Percentiles rank a stretch among this genome's conserved stretches.
phyloP scores from a whole-genome alignment of 2,329 filamentous ascomycete genomes.

The Coleophoma cylindrospora region DNA sequence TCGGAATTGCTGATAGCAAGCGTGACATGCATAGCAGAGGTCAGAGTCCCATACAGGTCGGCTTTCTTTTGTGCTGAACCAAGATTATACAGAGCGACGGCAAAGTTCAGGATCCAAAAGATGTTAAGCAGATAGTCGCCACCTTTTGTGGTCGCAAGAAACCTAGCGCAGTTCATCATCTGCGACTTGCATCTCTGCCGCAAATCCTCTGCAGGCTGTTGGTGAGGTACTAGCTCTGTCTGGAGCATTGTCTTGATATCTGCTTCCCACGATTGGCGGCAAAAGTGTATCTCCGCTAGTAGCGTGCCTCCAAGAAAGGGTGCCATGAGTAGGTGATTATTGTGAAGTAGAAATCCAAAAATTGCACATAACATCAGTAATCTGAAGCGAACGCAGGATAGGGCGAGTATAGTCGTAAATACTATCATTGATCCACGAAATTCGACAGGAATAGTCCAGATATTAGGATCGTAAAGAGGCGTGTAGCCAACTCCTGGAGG shows the following conservation, averaged over 20 bases:
- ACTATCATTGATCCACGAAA: constrained; percentile 3
- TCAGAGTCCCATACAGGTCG: not conserved
- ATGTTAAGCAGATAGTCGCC: not conserved
- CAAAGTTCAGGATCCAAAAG: not conserved
- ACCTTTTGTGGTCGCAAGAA: not conserved
- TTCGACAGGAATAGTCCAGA: constrained; percentile 4
- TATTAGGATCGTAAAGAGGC: not conserved
- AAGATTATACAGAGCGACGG: not conserved
- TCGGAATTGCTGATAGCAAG: constrained; percentile 15
- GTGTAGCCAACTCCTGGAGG: not conserved
- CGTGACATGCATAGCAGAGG: constrained; percentile 6
- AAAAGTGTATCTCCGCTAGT: not conserved
- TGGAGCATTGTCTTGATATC: not conserved
- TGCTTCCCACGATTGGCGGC: not conserved
- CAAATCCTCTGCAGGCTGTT: not conserved
- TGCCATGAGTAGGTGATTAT: not conserved
- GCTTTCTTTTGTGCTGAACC: not conserved
- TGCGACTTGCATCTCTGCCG: not conserved
- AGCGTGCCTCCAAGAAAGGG: not conserved
- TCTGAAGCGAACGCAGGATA: not conserved
- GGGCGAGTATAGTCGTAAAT: not conserved
- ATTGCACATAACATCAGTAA: not conserved
- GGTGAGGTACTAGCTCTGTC: not conserved
- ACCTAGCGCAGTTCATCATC: not conserved
- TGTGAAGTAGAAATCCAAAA: not conserved